These are phyloP conservation scores for Multifurca ochricompacta DNA, from an alignment of 768 basidiomycete species.

Conservation along the genomic window DNA sequence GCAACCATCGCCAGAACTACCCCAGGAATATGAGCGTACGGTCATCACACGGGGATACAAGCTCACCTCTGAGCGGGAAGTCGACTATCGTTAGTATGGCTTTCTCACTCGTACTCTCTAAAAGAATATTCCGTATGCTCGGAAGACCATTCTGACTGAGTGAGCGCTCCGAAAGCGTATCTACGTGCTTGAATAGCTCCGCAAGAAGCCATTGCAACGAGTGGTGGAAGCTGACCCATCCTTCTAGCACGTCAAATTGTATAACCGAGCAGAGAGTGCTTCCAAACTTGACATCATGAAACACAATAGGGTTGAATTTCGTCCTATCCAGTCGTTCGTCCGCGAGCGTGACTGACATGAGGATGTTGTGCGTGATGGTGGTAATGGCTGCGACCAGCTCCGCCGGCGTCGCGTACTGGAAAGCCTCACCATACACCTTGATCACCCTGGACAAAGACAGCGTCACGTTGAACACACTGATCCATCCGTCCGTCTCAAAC, in stretches of 20 bases:
- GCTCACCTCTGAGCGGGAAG: conserved; percentile 79
- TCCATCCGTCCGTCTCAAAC: conserved; percentile 96
- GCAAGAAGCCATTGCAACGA: conserved; percentile 86
- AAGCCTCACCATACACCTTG: conserved; percentile 85
- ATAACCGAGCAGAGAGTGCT: conserved; percentile 52
- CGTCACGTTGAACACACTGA: conserved; percentile 92
- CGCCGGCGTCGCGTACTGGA: conserved; percentile 44
- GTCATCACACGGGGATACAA: background rate
- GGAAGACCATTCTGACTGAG: conserved; percentile 44
- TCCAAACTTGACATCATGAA: conserved; percentile 63
- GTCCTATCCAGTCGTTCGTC: conserved; percentile 59
- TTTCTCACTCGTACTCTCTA: conserved; percentile 54
- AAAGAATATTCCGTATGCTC: conserved; percentile 53
- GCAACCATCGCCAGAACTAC: conserved; percentile 85
- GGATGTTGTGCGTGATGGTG: conserved; percentile 62
- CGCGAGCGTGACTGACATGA: conserved; percentile 60
- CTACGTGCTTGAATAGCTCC: conserved; percentile 79
- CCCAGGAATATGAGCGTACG: background rate
- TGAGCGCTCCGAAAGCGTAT: conserved; percentile 49
- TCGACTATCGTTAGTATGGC: conserved; percentile 74
- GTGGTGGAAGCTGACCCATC: conserved; percentile 90
- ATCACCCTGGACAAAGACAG: conserved; percentile 83
- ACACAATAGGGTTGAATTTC: conserved; percentile 54
- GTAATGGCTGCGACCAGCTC: conserved; percentile 61
- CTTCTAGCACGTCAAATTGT: conserved; percentile 69